Evolutionary conservation across 805 yeast genomes (phyloP), one percentile per base, ranked within the genome.

Genomic region (Grigorovia yakushimaensis): DNA sequence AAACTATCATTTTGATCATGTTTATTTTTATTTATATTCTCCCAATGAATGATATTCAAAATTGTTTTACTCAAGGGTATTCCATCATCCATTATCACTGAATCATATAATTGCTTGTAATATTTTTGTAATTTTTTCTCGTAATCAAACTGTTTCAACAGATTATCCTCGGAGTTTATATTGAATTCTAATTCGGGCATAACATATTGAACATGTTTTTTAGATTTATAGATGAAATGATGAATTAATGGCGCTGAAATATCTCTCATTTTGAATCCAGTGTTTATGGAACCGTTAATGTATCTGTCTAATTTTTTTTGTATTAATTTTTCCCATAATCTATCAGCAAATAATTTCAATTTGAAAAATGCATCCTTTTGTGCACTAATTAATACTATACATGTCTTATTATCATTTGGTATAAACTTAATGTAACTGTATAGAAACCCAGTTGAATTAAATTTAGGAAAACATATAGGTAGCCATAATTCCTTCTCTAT

Each of bases 381-480:
- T 1, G 72, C 71, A 53, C 72, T 66, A 6, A 77, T 67, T n/a
- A 77, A 49, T 2, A 76, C 72, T 19, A 77, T 55, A 1, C 73
- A 71, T 2, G 74, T 54, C 46, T 64, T 66, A 15, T 50, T 48
- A 15, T 27, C 42, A 20, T 64, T 66, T 17, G 68, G 61, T 42
- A 82, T 60, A 53, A 80, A 79, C 49, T 79, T 81, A 41, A 88
- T 84, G 57, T 84, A 87, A 11, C 88, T 80, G 59, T 93, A 85
- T 5, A 91, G 66, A 57, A 89, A 93, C 9, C 98, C 98, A 52
- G 81, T 80, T 1, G 87, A 69, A 59, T 93, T 91, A 69, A 91
- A 91, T 54, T 84, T 79, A 0, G 98, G 96, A 61, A 91, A 72
- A 64, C 98, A 91, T 0, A 91, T 72, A 0, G 98, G 98, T 11